A percentile compares a stretch with the other conserved stretches of the same genome.
phyloP scores from a whole-genome alignment of 129 eudicot species.

The Artemisia argyi region DNA sequence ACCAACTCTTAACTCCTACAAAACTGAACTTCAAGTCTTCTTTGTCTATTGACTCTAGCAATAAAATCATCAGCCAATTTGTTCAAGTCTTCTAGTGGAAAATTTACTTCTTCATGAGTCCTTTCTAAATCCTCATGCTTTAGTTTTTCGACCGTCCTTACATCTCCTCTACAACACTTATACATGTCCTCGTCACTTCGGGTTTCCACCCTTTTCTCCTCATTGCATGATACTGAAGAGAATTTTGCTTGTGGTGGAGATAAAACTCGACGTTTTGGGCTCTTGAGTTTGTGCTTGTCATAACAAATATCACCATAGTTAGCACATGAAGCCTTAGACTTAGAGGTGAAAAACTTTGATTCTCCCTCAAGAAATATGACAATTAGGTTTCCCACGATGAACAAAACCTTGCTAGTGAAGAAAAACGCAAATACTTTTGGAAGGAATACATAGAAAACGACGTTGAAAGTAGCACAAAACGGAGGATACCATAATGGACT shows the following conservation, averaged over 20 bases:
- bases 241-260: neutral
- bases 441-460: constrained; percentile 38
- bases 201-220: constrained; percentile 10
- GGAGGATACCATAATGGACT: constrained; percentile 64
- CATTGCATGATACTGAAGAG: neutral
- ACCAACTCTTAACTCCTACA: constrained; percentile 7
- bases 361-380: constrained; percentile 59
- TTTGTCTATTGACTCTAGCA: constrained; percentile 54
- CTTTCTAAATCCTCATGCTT: constrained; percentile 9
- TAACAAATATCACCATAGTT: constrained; percentile 27
- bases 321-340: constrained; percentile 15
- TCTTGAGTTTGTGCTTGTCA: constrained; percentile 29
- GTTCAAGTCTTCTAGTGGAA: constrained; percentile 46
- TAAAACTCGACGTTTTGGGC: constrained; percentile 12
- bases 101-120: constrained; percentile 21
- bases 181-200: neutral
- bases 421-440: constrained; percentile 43
- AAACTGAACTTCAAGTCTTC: constrained; percentile 48
- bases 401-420: constrained; percentile 51
- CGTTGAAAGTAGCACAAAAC: constrained; percentile 38
- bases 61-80: constrained; percentile 67
- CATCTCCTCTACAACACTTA: constrained; percentile 7
- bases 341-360: constrained; percentile 35
- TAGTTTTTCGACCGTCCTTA: constrained; percentile 19
- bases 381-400: constrained; percentile 59